A percentile compares a stretch with the other conserved stretches of the same genome.
phyloP scores from a whole-genome alignment of 805 yeast species.

The Ogataea pignaliae region DNA sequence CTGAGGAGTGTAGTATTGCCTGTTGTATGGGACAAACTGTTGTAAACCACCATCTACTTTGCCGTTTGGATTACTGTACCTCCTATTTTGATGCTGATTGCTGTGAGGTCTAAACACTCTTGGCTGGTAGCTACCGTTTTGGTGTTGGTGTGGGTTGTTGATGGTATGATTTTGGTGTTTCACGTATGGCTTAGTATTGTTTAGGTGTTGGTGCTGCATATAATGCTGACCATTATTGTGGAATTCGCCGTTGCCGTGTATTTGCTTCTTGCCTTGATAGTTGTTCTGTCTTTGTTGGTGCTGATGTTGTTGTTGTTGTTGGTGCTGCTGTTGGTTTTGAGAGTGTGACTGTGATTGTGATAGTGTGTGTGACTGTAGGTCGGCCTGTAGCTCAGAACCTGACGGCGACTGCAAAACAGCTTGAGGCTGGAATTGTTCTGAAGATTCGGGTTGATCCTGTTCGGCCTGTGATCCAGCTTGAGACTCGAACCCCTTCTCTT shows the following conservation, averaged over 20 bases:
- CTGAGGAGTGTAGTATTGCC: constrained; percentile 20
- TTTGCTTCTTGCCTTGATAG: not conserved
- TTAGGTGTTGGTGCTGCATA: constrained; percentile 3
- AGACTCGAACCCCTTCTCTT: too few relatives aligned
- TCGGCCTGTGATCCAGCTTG: too few relatives aligned
- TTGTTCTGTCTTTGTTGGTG: not conserved
- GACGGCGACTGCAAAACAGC: not conserved
- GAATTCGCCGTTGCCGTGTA: not conserved
- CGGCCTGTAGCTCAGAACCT: not conserved
- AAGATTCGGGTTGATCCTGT: too few relatives aligned
- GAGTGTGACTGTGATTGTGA: not conserved
- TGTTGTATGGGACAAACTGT: constrained; percentile 19
- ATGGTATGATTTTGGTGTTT: constrained; percentile 6
- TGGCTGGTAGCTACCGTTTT: constrained; percentile 16
- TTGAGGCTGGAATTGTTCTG: too few relatives aligned
- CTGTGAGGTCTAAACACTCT: constrained; percentile 19
- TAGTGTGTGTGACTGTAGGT: not conserved
- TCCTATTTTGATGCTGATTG: constrained; percentile 15
- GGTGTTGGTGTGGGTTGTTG: constrained; percentile 7
- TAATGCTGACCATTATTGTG: constrained; percentile 3
- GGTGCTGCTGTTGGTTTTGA: not conserved
- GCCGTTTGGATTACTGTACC: constrained; percentile 21
- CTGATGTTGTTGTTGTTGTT: constrained; percentile 2
- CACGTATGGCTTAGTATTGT: constrained; percentile 9
- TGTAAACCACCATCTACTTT: constrained; percentile 16